Evolutionary conservation across 441 rosid species (phyloP), one percentile per base, ranked within the genome.

Genomic region (Gossypium laxum): DNA sequence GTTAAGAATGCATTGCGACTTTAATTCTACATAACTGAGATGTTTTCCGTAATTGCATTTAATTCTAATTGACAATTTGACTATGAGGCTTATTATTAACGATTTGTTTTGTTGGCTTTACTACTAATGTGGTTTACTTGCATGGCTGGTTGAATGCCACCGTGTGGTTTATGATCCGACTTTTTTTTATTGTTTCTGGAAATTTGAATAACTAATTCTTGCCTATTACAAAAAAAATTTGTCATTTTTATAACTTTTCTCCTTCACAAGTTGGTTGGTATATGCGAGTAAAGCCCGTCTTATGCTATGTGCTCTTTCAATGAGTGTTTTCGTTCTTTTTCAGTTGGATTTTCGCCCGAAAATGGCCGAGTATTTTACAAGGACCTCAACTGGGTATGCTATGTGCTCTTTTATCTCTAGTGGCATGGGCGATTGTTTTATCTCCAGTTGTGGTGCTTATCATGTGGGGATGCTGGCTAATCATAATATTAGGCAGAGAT

Each of bases 281-380:
- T 63, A 15, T 61, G 15, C 19, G 10, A 34, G 10, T 5, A 34
- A 34, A 6, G 41, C 41, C 41, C 41, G 8, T 34, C 10, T 34
- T 34, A 34, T 34, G 41, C 10, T 34, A 6, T 34, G 41, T 34
- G 10, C 10, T 34, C 38, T 24, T 74, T 74, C 0, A 0, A 52
- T 62, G 19, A 47, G 64, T 66, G 10, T 47, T 61, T 71, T 47
- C 7, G 2, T 73, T 82, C 50, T 76, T 65, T 82, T 82, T 79
- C 90, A 95, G 99, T 79, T 95, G 99, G 99, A 92, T 95, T 82
- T 92, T 91, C 75, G 98, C 99, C 66, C 86, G 98, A 80, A 91
- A 91, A 86, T 95, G 98, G 99, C 98, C 93, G 8, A 80, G 77
- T 75, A 69, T 89, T 47, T 87, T 95, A 72, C 95, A 88, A 84